A percentile compares a stretch with the other conserved stretches of the same genome.
Evolutionary conservation across 2,329 filamentous ascomycete genomes (phyloP).

Genomic region (Trichoderma sp.): DNA sequence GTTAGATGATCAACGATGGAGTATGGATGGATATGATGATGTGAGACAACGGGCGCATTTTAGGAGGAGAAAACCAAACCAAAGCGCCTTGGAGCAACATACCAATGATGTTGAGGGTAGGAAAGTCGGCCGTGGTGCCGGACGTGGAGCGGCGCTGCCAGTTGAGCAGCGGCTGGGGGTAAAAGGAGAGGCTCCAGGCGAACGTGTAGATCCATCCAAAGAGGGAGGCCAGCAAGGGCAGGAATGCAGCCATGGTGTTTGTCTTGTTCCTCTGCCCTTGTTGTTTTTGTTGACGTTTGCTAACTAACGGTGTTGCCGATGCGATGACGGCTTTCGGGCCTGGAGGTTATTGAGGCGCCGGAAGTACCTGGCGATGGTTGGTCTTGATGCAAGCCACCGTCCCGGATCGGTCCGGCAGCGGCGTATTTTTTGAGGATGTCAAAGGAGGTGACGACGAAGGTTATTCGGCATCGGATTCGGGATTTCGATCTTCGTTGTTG

Average conservation of each 20-base stretch:
- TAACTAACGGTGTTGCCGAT: not conserved
- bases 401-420: conserved; percentile 5
- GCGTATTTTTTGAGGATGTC: not conserved
- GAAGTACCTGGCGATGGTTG: not conserved
- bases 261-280: not conserved
- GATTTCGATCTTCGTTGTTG: not conserved
- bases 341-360: not conserved
- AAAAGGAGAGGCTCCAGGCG: conserved; percentile 86
- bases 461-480: not conserved
- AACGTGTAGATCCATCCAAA: conserved; percentile 75
- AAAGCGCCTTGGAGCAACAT: conserved; percentile 22
- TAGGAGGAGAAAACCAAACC: not conserved
- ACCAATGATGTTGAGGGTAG: conserved; percentile 68
- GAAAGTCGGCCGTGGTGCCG: conserved; percentile 86
- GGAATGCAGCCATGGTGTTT: conserved; percentile 35
- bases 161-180: conserved; percentile 85
- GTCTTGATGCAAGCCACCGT: not conserved
- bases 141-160: conserved; percentile 71
- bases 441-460: not conserved
- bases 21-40: not conserved
- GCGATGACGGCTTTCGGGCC: not conserved
- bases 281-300: too few relatives aligned
- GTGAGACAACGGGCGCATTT: not conserved
- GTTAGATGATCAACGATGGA: not conserved
- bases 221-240: conserved; percentile 52